Percentiles rank a stretch among this genome's conserved stretches.
Conservation (phyloP, 495 filamentous ascomycete species). For the Astrothelium subdiscretum region DNA sequence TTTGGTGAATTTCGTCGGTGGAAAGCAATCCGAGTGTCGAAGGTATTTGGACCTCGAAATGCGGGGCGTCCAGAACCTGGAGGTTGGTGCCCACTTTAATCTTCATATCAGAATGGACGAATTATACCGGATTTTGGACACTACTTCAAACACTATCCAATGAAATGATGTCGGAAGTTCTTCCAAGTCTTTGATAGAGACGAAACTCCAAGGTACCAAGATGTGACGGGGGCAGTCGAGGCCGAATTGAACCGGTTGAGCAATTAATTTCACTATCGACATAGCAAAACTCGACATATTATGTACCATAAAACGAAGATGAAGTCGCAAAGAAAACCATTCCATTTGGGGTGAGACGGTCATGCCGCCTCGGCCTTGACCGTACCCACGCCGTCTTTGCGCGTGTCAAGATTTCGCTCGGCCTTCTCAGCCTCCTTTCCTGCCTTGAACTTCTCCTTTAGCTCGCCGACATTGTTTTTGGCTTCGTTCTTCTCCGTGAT, state of each 20-base stretch:
- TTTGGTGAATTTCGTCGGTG: not conserved
- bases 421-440: slow-evolving; percentile 5
- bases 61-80: no score
- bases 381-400: slow-evolving; percentile 19
- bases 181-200: no score
- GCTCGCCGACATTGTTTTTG: slow-evolving; percentile 23
- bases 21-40: not conserved
- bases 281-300: not conserved
- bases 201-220: no score
- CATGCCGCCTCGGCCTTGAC: not conserved
- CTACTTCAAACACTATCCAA: no score
- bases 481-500: slow-evolving; percentile 81
- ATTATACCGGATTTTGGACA: no score
- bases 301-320: not conserved
- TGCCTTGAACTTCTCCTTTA: slow-evolving; percentile 10
- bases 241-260: no score
- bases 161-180: no score
- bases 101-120: no score
- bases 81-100: no score
- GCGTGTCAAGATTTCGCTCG: slow-evolving; percentile 13
- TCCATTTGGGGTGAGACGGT: not conserved
- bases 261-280: not conserved
- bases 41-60: not conserved
- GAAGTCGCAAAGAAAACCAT: not conserved
- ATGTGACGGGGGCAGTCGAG: no score